Evolutionary conservation across 495 filamentous ascomycete genomes (phyloP), one percentile per base, ranked within the genome.

Genomic region (Tuber indicum): DNA sequence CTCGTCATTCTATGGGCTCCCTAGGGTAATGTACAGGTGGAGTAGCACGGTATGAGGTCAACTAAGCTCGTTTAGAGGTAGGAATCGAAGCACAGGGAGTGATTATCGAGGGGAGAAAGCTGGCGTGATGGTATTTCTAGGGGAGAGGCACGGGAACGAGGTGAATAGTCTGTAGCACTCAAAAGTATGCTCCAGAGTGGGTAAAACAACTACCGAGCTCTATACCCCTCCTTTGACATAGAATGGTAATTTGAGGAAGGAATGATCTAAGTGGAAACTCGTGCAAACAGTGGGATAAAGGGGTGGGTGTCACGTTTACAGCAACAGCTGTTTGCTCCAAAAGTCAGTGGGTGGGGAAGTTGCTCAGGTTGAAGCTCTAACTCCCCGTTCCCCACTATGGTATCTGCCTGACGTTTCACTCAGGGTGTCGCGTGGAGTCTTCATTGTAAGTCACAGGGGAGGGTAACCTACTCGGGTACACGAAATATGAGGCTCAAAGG

Each of bases 1-100:
- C 82, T 83, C 49, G 81, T 82, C 81, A 83, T 83, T 49, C 73
- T 73, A 66, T 32, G 26, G 9, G 26, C 58, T 66, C 58, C 58
- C 58, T 17, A 66, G 58, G 58, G 26, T 36, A 66, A 36, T 66
- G 58, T 66, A 66, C 58, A 66, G 58, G 58, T 7, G 32, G n/a
- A 5, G 58, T 66, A 26, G 8, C 58, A 36, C 14, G 32, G 5
- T 32, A 26, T 17, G 26, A 32, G 26, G 26, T 17, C 36, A 17
- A 36, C 32, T 66, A 36, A 17, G 58, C 12, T 66, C 32, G 58
- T 32, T 66, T 26, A 8, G 26, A 17, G 17, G 26, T 8, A 66
- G 58, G 58, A 66, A 66, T 66, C 26, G 26, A 66, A 36, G 58
- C 16, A 12, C 14, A 17, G 58, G 32, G 26, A 8, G 58, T 36